Conservation (phyloP, 441 rosid genomes). For the Brassica hybrid region DNA sequence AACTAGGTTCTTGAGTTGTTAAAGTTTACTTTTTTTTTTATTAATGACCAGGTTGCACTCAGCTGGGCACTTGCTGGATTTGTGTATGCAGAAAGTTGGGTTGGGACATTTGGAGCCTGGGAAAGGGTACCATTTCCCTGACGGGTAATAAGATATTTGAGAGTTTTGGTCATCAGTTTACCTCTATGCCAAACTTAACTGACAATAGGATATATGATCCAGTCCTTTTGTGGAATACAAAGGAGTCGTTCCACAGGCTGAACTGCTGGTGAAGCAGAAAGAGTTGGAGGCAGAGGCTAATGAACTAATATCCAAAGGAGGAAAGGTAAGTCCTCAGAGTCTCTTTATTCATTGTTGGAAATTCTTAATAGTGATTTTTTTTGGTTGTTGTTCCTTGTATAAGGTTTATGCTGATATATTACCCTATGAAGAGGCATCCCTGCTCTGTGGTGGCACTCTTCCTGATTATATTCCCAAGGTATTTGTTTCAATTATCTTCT, state of each 20-base stretch:
- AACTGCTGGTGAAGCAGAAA: constrained; percentile 57
- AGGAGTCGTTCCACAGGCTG: constrained; percentile 60
- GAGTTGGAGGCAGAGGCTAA: constrained; percentile 70
- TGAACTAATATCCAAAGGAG: constrained; percentile 68
- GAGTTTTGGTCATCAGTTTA: not conserved
- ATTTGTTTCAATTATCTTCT: constrained; percentile 18
- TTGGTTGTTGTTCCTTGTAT: constrained; percentile 10
- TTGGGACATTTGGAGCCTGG: constrained; percentile 69
- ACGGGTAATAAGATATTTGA: constrained; percentile 55
- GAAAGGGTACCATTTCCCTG: constrained; percentile 86
- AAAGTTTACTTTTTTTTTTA: not conserved
- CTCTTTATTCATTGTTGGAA: no score
- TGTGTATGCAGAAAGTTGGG: constrained; percentile 66
- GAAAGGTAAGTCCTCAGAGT: constrained; percentile 56
- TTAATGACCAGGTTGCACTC: constrained; percentile 68
- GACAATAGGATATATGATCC: constrained; percentile 27
- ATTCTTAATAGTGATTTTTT: no score
- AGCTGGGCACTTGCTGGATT: constrained; percentile 85
- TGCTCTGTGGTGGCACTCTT: constrained; percentile 75
- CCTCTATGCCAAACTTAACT: constrained; percentile 3
- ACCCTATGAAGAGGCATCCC: constrained; percentile 73
- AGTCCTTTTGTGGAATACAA: constrained; percentile 86
- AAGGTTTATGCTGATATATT: constrained; percentile 64
- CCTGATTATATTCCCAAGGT: constrained; percentile 83
- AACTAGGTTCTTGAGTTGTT: no score